Percentiles rank a stretch among this genome's conserved stretches.
Evolutionary conservation across 768 basidiomycete genomes (phyloP).

Genomic region (Hericium rajendrae): DNA sequence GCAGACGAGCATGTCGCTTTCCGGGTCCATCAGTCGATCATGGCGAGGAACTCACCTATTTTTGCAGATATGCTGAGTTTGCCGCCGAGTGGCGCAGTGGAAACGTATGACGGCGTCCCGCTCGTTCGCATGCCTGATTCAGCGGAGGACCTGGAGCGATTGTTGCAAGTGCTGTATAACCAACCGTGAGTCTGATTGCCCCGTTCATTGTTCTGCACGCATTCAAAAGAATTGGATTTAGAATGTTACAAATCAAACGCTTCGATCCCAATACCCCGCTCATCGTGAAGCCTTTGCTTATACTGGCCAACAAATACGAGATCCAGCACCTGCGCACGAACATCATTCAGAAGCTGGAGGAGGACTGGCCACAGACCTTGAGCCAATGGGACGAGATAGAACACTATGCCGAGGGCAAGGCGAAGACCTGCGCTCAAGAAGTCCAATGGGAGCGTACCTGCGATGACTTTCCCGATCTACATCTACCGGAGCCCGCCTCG

Average conservation of each 20-base stretch:
- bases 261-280: neutral
- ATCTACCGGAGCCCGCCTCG: neutral
- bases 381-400: neutral
- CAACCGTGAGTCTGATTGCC: neutral
- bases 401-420: neutral
- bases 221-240: neutral
- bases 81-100: neutral
- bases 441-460: neutral
- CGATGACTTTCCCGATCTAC: neutral
- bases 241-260: neutral
- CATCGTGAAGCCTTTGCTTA: neutral
- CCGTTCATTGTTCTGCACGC: neutral
- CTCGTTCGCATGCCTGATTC: neutral
- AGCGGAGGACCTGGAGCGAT: neutral
- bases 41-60: neutral
- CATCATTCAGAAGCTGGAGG: neutral
- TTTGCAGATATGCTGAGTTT: neutral
- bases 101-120: neutral
- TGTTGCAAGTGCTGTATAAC: neutral
- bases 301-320: neutral
- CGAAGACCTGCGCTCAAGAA: neutral
- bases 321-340: neutral
- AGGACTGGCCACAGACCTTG: neutral
- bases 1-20: neutral
- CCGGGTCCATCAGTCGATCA: neutral